A percentile compares a stretch with the other conserved stretches of the same genome.
phyloP scores from a whole-genome alignment of 2,329 filamentous ascomycete genomes.

The Paecilomyces sp. region DNA sequence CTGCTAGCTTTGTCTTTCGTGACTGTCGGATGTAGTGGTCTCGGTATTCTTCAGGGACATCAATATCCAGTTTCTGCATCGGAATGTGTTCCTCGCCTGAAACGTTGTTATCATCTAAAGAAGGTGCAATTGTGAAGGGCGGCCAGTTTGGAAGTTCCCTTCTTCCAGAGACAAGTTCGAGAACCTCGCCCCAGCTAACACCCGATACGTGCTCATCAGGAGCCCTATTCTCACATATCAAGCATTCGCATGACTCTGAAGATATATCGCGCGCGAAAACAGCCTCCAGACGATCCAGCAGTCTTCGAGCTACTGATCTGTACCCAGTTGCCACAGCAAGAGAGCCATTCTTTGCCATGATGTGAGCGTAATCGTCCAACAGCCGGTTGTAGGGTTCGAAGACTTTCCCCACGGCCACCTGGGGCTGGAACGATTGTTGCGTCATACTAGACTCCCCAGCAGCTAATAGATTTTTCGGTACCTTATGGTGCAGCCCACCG shows the following conservation, averaged over 20 bases:
- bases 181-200: conserved; percentile 88
- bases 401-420: conserved; percentile 62
- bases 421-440: conserved; percentile 55
- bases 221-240: conserved; percentile 69
- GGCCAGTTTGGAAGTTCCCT: conserved; percentile 84
- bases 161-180: conserved; percentile 86
- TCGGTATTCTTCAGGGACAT: conserved; percentile 87
- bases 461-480: conserved; percentile 64
- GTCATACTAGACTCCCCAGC: conserved; percentile 45
- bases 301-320: conserved; percentile 79
- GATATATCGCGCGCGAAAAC: conserved; percentile 92
- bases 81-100: conserved; percentile 47
- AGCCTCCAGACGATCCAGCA: conserved; percentile 85
- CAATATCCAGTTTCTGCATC: conserved; percentile 79
- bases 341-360: conserved; percentile 77
- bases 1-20: conserved; percentile 83
- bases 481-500: conserved; percentile 65
- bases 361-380: conserved; percentile 76
- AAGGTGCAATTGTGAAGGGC: conserved; percentile 66
- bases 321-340: conserved; percentile 93
- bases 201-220: conserved; percentile 52
- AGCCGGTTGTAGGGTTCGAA: conserved; percentile 79
- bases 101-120: conserved; percentile 51
- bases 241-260: conserved; percentile 72
- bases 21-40: conserved; percentile 89